A percentile compares a stretch with the other conserved stretches of the same genome.
phyloP scores from a whole-genome alignment of 2,329 filamentous ascomycete genomes.

The Diaporthe sp. region DNA sequence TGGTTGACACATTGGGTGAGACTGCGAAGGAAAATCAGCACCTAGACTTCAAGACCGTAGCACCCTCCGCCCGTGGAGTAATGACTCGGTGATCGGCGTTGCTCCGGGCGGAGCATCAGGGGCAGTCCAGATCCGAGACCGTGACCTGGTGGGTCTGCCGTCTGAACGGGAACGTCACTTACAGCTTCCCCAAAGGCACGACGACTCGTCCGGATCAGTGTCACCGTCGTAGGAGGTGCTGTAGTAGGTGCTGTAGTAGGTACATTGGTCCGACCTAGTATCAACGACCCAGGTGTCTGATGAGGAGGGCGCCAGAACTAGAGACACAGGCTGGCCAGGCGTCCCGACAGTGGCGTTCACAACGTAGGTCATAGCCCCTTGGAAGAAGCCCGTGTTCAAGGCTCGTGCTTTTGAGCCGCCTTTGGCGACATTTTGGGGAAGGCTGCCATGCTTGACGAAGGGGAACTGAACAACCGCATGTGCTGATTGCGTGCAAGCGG shows the following conservation, averaged over 20 bases:
- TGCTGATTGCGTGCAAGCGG: constrained; percentile 23
- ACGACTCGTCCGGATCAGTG: neutral
- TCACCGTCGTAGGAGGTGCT: constrained; percentile 13
- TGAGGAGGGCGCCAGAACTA: constrained; percentile 46
- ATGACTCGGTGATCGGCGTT: constrained; percentile 11
- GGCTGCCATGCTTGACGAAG: constrained; percentile 28
- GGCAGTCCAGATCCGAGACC: neutral
- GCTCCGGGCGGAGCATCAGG: neutral
- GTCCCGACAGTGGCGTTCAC: constrained; percentile 48
- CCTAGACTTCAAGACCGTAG: neutral
- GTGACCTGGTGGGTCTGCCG: neutral
- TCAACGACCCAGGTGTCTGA: constrained; percentile 50
- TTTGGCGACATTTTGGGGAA: neutral
- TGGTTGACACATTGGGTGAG: constrained; percentile 44
- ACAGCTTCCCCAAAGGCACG: constrained; percentile 47
- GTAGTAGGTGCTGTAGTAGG: constrained; percentile 23
- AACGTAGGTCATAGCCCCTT: constrained; percentile 44
- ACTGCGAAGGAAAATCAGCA: constrained; percentile 37
- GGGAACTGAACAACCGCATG: constrained; percentile 35
- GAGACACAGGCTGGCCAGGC: constrained; percentile 48
- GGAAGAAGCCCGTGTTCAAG: constrained; percentile 32
- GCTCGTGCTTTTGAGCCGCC: constrained; percentile 13
- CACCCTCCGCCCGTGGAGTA: neutral
- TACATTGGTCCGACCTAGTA: constrained; percentile 39
- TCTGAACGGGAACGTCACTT: neutral